Base-by-base conservation (phyloP, 1,284 basidiomycete species). In the Hemileia vastatrix region DNA sequence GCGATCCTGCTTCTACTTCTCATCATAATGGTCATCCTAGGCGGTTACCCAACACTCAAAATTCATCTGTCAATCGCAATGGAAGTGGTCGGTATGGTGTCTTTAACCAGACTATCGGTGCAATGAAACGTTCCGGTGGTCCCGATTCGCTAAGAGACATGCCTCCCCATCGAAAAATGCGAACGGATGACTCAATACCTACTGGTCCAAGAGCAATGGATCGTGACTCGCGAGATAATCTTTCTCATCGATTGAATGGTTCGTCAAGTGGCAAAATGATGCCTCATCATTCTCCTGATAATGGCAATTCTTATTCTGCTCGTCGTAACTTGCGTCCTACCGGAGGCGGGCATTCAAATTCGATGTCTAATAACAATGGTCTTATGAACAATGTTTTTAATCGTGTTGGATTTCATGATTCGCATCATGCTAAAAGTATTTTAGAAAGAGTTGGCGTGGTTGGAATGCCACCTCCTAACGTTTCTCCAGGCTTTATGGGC, bases 341-440 rank as follows among this genome's bases (percentile, higher is more conserved):
- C n/a, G n/a, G n/a, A n/a, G n/a, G n/a, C n/a, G n/a, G n/a, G n/a
- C n/a, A n/a, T n/a, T n/a, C n/a, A n/a, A n/a, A n/a, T n/a, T n/a
- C n/a, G n/a, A n/a, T n/a, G n/a, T n/a, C n/a, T n/a, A n/a, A n/a
- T n/a, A n/a, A n/a, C n/a, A n/a, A n/a, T n/a, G n/a, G n/a, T n/a
- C n/a, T n/a, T n/a, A n/a, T n/a, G n/a, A n/a, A n/a, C n/a, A n/a
- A n/a, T n/a, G n/a, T n/a, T n/a, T n/a, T n/a, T n/a, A n/a, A n/a
- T n/a, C n/a, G n/a, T n/a, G n/a, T n/a, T n/a, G n/a, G n/a, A n/a
- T n/a, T n/a, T n/a, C n/a, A n/a, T n/a, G n/a, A n/a, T n/a, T n/a
- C n/a, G n/a, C n/a, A n/a, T n/a, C n/a, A 31, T 32, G 59, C 43
- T 9, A 62, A 62, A 47, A 62, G 59, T n/a, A 62, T 62, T 44